Percentiles rank a stretch among this genome's conserved stretches.
These are phyloP conservation scores for Fraxinus angustifolia DNA, from an alignment of 305 asterid genomes.

Conservation along the genomic window DNA sequence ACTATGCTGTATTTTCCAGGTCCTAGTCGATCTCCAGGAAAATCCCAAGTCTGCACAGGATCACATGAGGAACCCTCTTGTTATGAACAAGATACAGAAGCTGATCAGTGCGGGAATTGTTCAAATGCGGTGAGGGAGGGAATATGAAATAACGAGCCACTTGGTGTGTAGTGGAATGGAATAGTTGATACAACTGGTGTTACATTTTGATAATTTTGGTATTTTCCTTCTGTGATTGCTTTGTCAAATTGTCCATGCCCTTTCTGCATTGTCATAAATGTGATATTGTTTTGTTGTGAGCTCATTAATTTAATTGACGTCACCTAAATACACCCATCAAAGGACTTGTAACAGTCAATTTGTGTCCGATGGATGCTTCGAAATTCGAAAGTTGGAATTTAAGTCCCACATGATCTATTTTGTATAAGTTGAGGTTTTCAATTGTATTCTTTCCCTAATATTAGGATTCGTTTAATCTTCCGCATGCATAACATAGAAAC, in stretches of 20 bases:
- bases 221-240: not conserved
- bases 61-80: constrained; percentile 75
- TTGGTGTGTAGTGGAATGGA: not conserved
- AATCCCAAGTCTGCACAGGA: constrained; percentile 73
- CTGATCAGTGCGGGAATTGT: constrained; percentile 81
- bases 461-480: not conserved
- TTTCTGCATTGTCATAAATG: not conserved
- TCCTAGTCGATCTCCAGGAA: constrained; percentile 70
- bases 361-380: not conserved
- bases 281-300: not conserved
- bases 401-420: not conserved
- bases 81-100: constrained; percentile 82
- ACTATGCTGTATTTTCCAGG: constrained; percentile 33
- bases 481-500: no score
- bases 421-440: not conserved
- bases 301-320: not conserved
- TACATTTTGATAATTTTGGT: not conserved
- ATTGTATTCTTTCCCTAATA: no score
- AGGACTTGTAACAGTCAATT: not conserved
- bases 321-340: not conserved
- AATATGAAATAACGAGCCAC: not conserved
- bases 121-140: constrained; percentile 44
- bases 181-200: not conserved
- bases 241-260: not conserved
- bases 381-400: not conserved